Evolutionary conservation across 1,284 basidiomycete genomes (phyloP).

Genomic region (Ceratobasidium sp.): DNA sequence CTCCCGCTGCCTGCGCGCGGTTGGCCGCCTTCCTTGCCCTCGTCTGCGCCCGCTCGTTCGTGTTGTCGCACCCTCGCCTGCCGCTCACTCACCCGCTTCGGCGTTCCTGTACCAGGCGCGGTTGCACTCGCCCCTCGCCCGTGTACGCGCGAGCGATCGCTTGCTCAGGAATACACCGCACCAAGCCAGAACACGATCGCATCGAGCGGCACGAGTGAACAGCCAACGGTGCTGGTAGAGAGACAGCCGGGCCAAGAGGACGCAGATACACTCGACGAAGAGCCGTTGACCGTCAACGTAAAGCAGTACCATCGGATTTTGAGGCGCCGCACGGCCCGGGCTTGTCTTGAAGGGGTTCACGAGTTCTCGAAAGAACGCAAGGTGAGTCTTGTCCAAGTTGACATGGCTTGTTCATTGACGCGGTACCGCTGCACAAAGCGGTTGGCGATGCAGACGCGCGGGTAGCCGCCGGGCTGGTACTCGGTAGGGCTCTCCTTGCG

Average conservation of each 20-base stretch:
- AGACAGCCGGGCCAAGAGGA: conserved; percentile 15
- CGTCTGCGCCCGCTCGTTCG: no score
- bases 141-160: no score
- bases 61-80: no score
- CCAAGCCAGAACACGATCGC: neutral
- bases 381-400: conserved; percentile 62
- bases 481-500: conserved; percentile 48
- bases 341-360: conserved; percentile 91
- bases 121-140: no score
- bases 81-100: no score
- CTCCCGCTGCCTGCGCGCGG: no score
- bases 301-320: conserved; percentile 98
- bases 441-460: conserved; percentile 91
- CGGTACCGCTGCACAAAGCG: conserved; percentile 89
- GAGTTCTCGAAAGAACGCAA: conserved; percentile 91
- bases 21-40: no score
- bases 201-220: neutral
- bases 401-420: conserved; percentile 59
- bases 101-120: no score
- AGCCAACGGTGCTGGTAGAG: neutral
- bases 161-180: conserved; percentile 17
- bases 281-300: conserved; percentile 96
- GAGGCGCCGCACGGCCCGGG: conserved; percentile 89
- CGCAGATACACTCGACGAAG: conserved; percentile 75
- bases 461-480: conserved; percentile 49